Percentiles rank a stretch among this genome's conserved stretches.
phyloP scores from a whole-genome alignment of 1,139 yeast species.

The Yamadazyma dendronema region DNA sequence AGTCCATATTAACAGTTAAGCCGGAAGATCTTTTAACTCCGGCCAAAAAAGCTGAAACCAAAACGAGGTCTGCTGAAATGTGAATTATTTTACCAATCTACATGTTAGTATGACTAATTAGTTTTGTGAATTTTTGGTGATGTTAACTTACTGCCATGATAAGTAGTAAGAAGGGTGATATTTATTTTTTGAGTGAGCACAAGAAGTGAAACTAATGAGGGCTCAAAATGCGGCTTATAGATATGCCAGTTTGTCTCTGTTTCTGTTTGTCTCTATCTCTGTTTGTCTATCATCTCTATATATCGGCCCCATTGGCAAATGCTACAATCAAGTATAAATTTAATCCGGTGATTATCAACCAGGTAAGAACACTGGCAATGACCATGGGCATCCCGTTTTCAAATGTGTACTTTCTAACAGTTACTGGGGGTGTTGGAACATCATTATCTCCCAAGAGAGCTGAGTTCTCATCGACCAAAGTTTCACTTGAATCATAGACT shows the following conservation, averaged over 20 bases:
- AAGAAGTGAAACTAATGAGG: no score
- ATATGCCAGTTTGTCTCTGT: no score
- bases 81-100: constrained; percentile 66
- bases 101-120: constrained; percentile 7
- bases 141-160: neutral
- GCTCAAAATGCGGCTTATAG: no score
- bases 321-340: constrained; percentile 71
- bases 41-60: constrained; percentile 81
- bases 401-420: constrained; percentile 33
- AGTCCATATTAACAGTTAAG: constrained; percentile 47
- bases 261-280: no score
- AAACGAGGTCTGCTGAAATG: constrained; percentile 66
- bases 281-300: no score
- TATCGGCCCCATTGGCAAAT: constrained; percentile 69
- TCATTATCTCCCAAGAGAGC: constrained; percentile 13
- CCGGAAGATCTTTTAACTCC: constrained; percentile 91
- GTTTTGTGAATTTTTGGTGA: neutral
- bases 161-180: no score
- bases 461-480: constrained; percentile 17
- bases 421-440: constrained; percentile 9
- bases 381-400: constrained; percentile 65
- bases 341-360: constrained; percentile 69
- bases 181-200: no score
- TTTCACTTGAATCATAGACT: constrained; percentile 33
- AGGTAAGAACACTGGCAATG: constrained; percentile 55